Evolutionary conservation across 352 stramenopile genomes (phyloP), one percentile per base, ranked within the genome.

Genomic region (Pythium periplocum): DNA sequence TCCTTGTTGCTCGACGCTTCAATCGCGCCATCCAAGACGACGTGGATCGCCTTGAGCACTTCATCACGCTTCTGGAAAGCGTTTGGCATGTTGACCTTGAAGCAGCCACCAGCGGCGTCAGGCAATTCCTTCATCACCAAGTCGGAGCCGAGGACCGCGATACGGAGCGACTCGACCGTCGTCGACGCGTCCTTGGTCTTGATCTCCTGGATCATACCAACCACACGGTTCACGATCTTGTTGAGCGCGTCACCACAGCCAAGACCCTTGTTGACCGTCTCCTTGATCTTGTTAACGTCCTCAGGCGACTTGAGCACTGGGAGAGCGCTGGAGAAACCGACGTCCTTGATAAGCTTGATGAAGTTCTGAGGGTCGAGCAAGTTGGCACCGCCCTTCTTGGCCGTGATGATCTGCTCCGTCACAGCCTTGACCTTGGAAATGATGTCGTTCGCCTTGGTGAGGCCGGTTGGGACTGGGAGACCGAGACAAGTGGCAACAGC

Each of bases 11-110:
- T 48, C 53, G 72, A 45, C 6, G 74, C 69, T 31, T 64, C 70
- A 33, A 86, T 63, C 35, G 83, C 56, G 40, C 72, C 57, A 45
- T 82, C 65, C 35, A 86, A 57, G 45, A 86, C 59, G 36, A 75
- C 68, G 32, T 68, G 57, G 48, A 79, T 68, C 4, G 69, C 68
- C 49, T 83, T 71, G 34, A 57, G 48, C 34, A 71, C 48, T 2
- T 45, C 30, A 11, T 45, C 36, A 34, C 53, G 53, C 6, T 8
- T 40, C 69, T 51, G 31, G 63, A 67, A 53, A 66, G 60, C 3
- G 55, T 59, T 34, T 64, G 59, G 34, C 63, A 64, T 4, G 66
- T 66, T 61, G 64, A 69, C 30, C 59, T 75, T 51, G 9, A 35
- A 34, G 31, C 51, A 57, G 5, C 5, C 6, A 7, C 4, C 10